Base-by-base conservation (phyloP, 2,329 filamentous ascomycete species). In the Trichophyton mentagrophytes region DNA sequence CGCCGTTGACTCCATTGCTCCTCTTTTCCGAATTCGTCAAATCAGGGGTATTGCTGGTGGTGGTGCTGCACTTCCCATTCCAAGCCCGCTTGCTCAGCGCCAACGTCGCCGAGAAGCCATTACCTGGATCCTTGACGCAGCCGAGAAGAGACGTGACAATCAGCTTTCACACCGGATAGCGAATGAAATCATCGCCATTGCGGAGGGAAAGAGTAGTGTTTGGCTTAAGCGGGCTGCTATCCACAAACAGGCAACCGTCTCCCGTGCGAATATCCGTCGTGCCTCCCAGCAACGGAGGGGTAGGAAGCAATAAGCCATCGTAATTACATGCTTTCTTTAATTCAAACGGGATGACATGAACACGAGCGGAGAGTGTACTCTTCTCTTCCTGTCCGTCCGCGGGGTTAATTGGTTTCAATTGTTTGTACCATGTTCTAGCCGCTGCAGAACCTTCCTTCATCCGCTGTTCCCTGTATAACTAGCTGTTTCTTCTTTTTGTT, bases 1-100 rank as follows among this genome's bases (percentile, higher is more conserved):
- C 36, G 90, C 91, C 36, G 85, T 99, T 69, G 93, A 99, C 79
- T 95, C 89, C 8, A 87, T 99, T 25, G 89, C 91, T 1, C 93
- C 93, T 8, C 81, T 99, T 15, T 79, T 99, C 69, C 86, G 87
- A 66, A 85, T 99, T 69, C 83, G 85, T 60, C 82, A 82, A 63
- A 82, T 90, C 67, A 84, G 84, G 69, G 90, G 90, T 66, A 83
- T 88, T 40, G 89, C 87, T 0, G 92, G 92, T 75, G 93, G 93
- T 78, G 93, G 93, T 73, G 82, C 84, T 40, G 83, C 89, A 11
- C 81, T 96, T 62, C 89, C 92, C 61, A 81, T 96, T 40, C 93
- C 93, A 0, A 79, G 86, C 22, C 92, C 93, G 1, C 79, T 97
- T 20, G 78, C 80, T 1, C 76, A 86, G 64, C 82, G 90, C 63